Evolutionary conservation across 2,329 filamentous ascomycete species (phyloP), one percentile per base, ranked within the genome.

Genomic region (Fusarium multiceps): DNA sequence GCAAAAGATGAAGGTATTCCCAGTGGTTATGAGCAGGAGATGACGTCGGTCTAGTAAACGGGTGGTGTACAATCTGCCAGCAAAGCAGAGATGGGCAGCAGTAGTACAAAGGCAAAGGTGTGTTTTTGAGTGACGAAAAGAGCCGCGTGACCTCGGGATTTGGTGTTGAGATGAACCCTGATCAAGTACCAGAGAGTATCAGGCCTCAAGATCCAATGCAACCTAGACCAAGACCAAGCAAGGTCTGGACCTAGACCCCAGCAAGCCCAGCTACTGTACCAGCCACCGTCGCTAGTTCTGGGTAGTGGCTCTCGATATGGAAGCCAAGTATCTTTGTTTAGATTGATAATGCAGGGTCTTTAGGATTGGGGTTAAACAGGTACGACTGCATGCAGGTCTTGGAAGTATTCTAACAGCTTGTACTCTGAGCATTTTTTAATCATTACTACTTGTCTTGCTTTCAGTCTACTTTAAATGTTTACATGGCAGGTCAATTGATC

Each of bases 31-130:
- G 63, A 59, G 60, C 21, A 23, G 28, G 27, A 34, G 53, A 69
- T 69, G 67, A 70, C 66, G 67, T 69, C 66, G 67, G 20, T 46
- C 8, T 18, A 34, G n/a, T 53, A 45, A 70, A 37, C 27, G 41
- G 27, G 30, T 25, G 23, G 34, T 41, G 25, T 32, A 32, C 25
- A 37, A 23, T 27, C 12, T 13, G 47, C 43, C 43, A 51, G 48
- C 42, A 16, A 51, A 66, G 46, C 56, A 67, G 23, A 55, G 48
- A 23, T n/a, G 25, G 25, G 6, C 40, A 7, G n/a, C 32, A 37
- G 30, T 48, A 25, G 25, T 25, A 53, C 14, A 28, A 34, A 20
- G 42, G 23, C 21, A 28, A 28, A 30, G 28, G 28, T 1, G 28
- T 30, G 45, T 30, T 40, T 63, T 27, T 10, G 25, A 23, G 32